Evolutionary conservation across 176 grass and related monocot species (phyloP).

Genomic region (Eleusine coracana): DNA sequence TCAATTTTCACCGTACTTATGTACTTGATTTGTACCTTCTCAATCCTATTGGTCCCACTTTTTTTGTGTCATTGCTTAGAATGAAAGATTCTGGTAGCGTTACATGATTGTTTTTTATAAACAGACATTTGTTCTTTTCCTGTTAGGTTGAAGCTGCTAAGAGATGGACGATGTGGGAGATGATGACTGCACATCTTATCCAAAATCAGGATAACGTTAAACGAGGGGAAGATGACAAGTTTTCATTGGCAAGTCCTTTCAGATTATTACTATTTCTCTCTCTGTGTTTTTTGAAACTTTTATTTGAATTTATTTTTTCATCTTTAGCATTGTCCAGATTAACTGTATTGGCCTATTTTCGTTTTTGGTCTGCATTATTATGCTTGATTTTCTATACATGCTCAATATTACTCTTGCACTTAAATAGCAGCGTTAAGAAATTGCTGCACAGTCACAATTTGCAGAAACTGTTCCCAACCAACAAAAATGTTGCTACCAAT

Average conservation of each 20-base stretch:
- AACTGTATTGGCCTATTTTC: background rate
- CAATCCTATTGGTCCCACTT: background rate
- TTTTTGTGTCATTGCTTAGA: slow-evolving; percentile 21
- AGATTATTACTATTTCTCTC: background rate
- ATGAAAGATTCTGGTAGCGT: background rate
- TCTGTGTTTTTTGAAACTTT: too few species aligned
- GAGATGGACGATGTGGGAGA: slow-evolving; percentile 94
- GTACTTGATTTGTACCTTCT: slow-evolving; percentile 5
- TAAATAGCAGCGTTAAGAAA: background rate
- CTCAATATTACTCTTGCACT: background rate
- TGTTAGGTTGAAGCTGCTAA: slow-evolving; percentile 82
- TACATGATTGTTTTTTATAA: slow-evolving; percentile 5
- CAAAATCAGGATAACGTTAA: slow-evolving; percentile 80
- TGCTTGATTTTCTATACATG: background rate
- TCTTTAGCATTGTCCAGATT: background rate
- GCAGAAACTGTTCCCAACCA: background rate
- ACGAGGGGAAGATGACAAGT: slow-evolving; percentile 84
- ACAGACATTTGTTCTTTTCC: background rate
- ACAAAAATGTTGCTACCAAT: background rate
- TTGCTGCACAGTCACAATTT: background rate
- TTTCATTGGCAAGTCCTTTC: slow-evolving; percentile 68
- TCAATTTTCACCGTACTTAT: too few species aligned
- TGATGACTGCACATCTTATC: slow-evolving; percentile 97
- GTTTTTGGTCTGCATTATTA: background rate
- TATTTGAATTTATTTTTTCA: slow-evolving; percentile 6